These are phyloP conservation scores for Vanderwaltozyma polyspora DNA, from an alignment of 805 yeast species.

Conservation along the genomic window DNA sequence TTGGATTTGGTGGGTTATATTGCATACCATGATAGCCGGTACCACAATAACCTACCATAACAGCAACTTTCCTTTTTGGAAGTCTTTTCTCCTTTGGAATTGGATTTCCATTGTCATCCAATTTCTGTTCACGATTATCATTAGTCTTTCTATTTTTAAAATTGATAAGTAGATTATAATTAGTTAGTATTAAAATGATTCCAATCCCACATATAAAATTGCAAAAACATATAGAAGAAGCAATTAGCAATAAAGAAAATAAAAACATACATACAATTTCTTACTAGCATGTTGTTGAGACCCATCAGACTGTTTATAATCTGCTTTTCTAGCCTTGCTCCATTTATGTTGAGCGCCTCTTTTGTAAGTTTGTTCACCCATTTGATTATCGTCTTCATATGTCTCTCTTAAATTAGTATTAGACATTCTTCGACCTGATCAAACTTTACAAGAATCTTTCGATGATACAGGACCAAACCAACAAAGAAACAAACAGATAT, in stretches of 20 bases:
- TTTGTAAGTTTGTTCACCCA: slow-evolving; percentile 31
- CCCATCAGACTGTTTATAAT: slow-evolving; percentile 9
- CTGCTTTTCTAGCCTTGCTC: slow-evolving; percentile 24
- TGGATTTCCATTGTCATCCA: slow-evolving; percentile 54
- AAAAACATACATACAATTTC: slow-evolving; percentile 19
- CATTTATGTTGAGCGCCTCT: slow-evolving; percentile 32
- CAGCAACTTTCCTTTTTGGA: slow-evolving; percentile 90
- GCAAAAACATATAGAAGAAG: too few relatives aligned
- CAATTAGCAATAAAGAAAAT: too few relatives aligned
- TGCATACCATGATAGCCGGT: slow-evolving; percentile 97
- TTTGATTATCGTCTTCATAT: slow-evolving; percentile 26
- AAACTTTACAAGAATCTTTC: not conserved
- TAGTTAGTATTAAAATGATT: too few relatives aligned
- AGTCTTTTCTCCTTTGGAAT: slow-evolving; percentile 45
- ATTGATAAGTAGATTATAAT: too few relatives aligned
- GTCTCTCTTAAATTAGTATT: slow-evolving; percentile 17
- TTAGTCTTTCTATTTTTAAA: slow-evolving; percentile 6
- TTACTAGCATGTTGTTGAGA: slow-evolving; percentile 11
- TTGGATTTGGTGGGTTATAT: slow-evolving; percentile 71
- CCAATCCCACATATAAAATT: too few relatives aligned
- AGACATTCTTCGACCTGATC: slow-evolving; percentile 7
- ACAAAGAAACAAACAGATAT: too few relatives aligned
- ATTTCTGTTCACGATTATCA: slow-evolving; percentile 10
- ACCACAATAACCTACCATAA: slow-evolving; percentile 88
- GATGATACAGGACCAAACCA: not conserved